Conservation (phyloP, 179 eudicot genomes). For the Nepenthes alata region DNA sequence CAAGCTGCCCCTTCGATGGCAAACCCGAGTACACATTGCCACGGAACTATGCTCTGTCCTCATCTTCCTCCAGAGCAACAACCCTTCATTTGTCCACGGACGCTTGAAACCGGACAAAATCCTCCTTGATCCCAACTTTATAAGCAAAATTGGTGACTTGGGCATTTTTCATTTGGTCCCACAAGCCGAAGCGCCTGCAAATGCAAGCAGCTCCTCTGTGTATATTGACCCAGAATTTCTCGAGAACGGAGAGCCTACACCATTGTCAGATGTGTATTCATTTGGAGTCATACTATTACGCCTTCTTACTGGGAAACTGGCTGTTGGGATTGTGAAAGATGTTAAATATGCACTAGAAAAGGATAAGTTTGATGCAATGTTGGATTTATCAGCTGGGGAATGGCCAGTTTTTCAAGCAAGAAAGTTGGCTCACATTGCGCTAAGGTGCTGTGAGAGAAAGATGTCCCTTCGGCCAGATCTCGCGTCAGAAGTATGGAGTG, state of each 20-base stretch:
- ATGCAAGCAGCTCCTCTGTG: constrained; percentile 17
- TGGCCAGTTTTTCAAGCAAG: constrained; percentile 55
- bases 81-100: constrained; percentile 51
- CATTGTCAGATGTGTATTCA: constrained; percentile 64
- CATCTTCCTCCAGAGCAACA: constrained; percentile 52
- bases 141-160: constrained; percentile 49
- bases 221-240: constrained; percentile 60
- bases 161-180: constrained; percentile 31
- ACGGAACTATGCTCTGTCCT: constrained; percentile 55
- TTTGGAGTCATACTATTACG: constrained; percentile 57
- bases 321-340: constrained; percentile 33
- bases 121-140: constrained; percentile 56
- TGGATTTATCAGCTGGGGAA: constrained; percentile 66
- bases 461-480: constrained; percentile 39
- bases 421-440: constrained; percentile 39
- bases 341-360: constrained; percentile 43
- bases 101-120: constrained; percentile 54
- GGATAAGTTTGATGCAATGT: constrained; percentile 27
- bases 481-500: constrained; percentile 32
- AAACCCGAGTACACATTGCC: constrained; percentile 53
- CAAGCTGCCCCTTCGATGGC: constrained; percentile 50
- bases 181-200: constrained; percentile 13
- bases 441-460: constrained; percentile 53
- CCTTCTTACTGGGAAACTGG: constrained; percentile 53
- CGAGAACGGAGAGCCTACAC: constrained; percentile 39